Base-by-base conservation (phyloP, 2,329 filamentous ascomycete genomes). In the Metarhizium humberi region DNA sequence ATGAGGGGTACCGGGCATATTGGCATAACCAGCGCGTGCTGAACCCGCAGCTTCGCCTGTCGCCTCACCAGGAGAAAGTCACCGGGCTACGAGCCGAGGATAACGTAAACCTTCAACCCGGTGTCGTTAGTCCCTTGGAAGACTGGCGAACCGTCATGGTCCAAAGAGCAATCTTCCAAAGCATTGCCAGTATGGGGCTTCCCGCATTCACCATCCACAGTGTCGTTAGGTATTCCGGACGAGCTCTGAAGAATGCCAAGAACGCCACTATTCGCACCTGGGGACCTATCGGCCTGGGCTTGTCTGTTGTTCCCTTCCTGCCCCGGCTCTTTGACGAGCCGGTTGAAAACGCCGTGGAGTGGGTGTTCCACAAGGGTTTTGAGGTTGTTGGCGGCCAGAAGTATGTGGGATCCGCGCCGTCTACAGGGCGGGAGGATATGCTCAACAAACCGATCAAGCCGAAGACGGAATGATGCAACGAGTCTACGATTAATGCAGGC, bases 1-100 rank as follows among this genome's bases (percentile, higher is more conserved):
- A 96, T 67, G 94, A 99, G 71, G 92, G 94, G 6, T 97, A 96
- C 77, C 96, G 96, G 68, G 87, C 92, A 7, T 97, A 96, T 69
- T 81, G 88, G 70, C 83, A 88, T 55, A 97, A 99, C 68, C 88
- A 94, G 70, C 80, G 81, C 43, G 78, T 83, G 1, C 72, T 91
- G 25, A 81, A 92, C 62, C 90, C 90, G 0, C 77, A 85, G 10
- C 68, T 85, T 13, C 76, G 82, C 58, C 72, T 84, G 29, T 76
- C 76, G 3, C 68, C 73, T 7, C 72, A 70, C 14, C 74, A 79
- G 63, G 73, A 78, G 63, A 77, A 77, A 61, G 62, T 73, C 4
- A 73, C 77, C 1, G 78, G 79, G 1, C 67, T 80, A 5, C 66
- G 70, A 0, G 66, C 65, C 53, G 66, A 60, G 51, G 69, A 66